Conservation (phyloP, 331 rosid genomes). For the Malus hybrid region DNA sequence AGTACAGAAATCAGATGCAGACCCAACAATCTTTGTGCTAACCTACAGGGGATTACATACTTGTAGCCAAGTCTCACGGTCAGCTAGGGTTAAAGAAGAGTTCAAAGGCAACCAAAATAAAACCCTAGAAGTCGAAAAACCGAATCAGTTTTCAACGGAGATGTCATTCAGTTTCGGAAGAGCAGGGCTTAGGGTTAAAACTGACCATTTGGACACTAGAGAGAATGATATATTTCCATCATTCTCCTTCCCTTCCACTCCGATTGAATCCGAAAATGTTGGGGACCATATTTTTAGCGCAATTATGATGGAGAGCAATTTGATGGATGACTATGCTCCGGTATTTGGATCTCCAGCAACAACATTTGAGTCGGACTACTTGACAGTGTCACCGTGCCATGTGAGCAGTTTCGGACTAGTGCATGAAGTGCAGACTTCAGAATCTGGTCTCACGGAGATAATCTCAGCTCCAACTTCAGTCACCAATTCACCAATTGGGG, state of each 20-base stretch:
- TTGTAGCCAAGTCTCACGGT: slow-evolving; percentile 39
- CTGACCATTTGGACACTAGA: slow-evolving; percentile 30
- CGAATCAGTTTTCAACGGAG: slow-evolving; percentile 2
- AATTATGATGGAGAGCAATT: slow-evolving; percentile 21
- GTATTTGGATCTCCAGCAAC: slow-evolving; percentile 33
- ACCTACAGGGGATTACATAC: slow-evolving; percentile 69
- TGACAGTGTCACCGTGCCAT: slow-evolving; percentile 18
- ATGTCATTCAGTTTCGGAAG: slow-evolving; percentile 15
- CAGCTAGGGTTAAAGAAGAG: slow-evolving; percentile 10
- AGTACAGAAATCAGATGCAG: slow-evolving; percentile 72
- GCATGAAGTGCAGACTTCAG: slow-evolving; percentile 43
- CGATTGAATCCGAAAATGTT: slow-evolving; percentile 25
- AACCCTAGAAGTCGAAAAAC: slow-evolving; percentile 4
- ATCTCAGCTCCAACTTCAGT: slow-evolving; percentile 52
- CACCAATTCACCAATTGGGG: slow-evolving; percentile 47
- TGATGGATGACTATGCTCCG: slow-evolving; percentile 21
- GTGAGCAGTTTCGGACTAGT: slow-evolving; percentile 20
- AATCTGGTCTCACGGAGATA: slow-evolving; percentile 49
- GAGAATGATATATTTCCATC: slow-evolving; percentile 37
- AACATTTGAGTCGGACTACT: slow-evolving; percentile 40
- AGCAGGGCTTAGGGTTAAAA: slow-evolving; percentile 31
- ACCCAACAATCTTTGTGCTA: slow-evolving; percentile 35
- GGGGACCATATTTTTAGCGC: slow-evolving; percentile 25
- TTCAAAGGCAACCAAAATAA: slow-evolving; percentile 8
- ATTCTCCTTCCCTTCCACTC: slow-evolving; percentile 32